Base-by-base conservation (phyloP, 352 stramenopile genomes). In the Globisporangium paddicum region DNA sequence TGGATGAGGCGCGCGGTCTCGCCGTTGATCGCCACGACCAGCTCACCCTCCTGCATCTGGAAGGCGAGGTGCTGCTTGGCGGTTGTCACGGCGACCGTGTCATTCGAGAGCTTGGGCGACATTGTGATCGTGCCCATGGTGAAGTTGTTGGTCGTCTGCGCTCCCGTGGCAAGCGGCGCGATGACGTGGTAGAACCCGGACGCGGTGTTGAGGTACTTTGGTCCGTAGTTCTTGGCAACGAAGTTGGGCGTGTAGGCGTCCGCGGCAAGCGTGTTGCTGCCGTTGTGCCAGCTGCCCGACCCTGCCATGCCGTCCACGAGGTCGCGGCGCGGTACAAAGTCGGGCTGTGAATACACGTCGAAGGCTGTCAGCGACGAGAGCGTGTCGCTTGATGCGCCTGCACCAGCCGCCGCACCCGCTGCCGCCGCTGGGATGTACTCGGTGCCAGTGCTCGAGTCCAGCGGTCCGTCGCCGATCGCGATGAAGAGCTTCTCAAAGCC, bases 401-500 rank as follows among this genome's bases (percentile, higher is more conserved):
- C 67, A 18, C 67, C 67, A 6, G 69, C 64, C 0, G 71, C 71
- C 19, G 71, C 59, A 32, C 67, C 65, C 10, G 60, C 47, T 18
- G 66, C 60, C 21, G 64, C 74, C 8, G 71, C 74, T 3, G 74
- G 71, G 35, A 61, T 67, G 45, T 81, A 81, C 42, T 71, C 73
- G n/a, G 74, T 60, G 21, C 69, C 71, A 30, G 71, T 81, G 60
- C 59, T 68, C 21, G 71, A 77, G 11, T 83, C 71, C 64, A 73
- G 75, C 10, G 51, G 61, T 21, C 69, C 75, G 53, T 79, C 62
- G 3, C 62, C 62, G 18, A 83, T 77, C 14, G 72, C 58, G n/a
- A 83, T 54, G 47, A 83, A 83, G 60, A 83, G 74, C 63, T 68
- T 62, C 63, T 83, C 74, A 32, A 83, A 83, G 25, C 72, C 69